These are phyloP conservation scores for Exophiala xenobiotica DNA, from an alignment of 2,329 filamentous ascomycete species.

Conservation along the genomic window DNA sequence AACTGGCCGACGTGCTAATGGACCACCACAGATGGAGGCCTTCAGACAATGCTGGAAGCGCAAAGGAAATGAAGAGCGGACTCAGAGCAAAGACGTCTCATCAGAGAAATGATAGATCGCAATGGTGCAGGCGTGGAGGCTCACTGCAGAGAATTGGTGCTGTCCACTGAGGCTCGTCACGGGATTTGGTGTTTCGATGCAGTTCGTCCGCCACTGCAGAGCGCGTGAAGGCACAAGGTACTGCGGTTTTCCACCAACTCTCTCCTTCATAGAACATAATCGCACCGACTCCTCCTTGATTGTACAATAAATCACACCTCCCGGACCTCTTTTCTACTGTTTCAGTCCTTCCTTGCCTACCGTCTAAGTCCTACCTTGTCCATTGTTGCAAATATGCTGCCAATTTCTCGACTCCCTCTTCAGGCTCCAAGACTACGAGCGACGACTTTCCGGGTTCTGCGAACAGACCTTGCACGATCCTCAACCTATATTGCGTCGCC, in stretches of 20 bases:
- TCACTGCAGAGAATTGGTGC: not conserved
- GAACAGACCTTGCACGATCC: not conserved
- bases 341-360: not conserved
- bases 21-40: conserved; percentile 70
- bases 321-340: not conserved
- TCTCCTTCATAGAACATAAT: conserved; percentile 2
- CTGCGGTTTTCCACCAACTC: conserved; percentile 1
- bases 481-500: not conserved
- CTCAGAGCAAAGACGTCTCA: conserved; percentile 65
- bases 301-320: not conserved
- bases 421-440: conserved; percentile 1
- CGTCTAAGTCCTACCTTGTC: not conserved
- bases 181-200: conserved; percentile 27
- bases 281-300: no score
- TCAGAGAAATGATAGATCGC: not conserved
- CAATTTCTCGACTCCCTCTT: conserved; percentile 8
- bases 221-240: not conserved
- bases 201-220: not conserved
- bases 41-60: conserved; percentile 91
- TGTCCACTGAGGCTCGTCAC: conserved; percentile 12
- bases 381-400: conserved; percentile 7
- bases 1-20: not conserved
- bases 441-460: not conserved
- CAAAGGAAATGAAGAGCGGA: conserved; percentile 82
- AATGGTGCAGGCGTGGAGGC: not conserved